Percentiles rank a stretch among this genome's conserved stretches.
Evolutionary conservation across 1,284 basidiomycete genomes (phyloP).

Genomic region (Ganoderma resinaceum): DNA sequence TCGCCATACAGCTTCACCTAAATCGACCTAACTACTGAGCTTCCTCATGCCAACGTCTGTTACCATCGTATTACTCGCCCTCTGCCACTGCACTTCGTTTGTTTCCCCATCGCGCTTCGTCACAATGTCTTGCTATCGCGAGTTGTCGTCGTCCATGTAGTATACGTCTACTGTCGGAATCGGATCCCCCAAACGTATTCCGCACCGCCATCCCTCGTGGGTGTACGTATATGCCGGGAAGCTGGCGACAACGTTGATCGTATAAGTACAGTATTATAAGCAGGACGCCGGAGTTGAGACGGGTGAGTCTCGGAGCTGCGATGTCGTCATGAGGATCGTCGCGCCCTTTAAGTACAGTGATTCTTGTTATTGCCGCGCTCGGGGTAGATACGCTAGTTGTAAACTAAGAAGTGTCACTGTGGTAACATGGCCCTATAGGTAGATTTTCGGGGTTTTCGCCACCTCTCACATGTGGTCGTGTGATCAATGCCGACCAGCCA

Average conservation of each 20-base stretch:
- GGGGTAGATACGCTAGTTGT: neutral
- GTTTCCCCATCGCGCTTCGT: constrained; percentile 24
- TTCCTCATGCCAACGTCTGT: neutral
- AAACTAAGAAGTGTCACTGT: neutral
- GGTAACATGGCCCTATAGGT: neutral
- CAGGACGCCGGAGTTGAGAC: neutral
- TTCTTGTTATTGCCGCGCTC: neutral
- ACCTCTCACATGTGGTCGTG: neutral
- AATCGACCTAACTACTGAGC: neutral
- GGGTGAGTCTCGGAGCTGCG: neutral
- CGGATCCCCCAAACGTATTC: constrained; percentile 10
- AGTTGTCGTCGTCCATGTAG: constrained; percentile 31
- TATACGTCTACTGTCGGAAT: constrained; percentile 21
- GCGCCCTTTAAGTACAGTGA: neutral
- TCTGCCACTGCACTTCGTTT: constrained; percentile 12
- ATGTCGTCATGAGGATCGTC: constrained; percentile 3
- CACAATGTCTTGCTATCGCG: constrained; percentile 35
- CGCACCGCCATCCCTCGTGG: neutral
- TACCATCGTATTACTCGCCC: neutral
- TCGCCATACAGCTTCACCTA: constrained; percentile 2
- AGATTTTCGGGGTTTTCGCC: neutral
- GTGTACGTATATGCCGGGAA: neutral
- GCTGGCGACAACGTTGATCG: neutral
- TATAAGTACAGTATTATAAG: too few species aligned
- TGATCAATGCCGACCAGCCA: neutral